Conservation (phyloP, 108 stramenopile genomes). For the Conticribra weissflogii region DNA sequence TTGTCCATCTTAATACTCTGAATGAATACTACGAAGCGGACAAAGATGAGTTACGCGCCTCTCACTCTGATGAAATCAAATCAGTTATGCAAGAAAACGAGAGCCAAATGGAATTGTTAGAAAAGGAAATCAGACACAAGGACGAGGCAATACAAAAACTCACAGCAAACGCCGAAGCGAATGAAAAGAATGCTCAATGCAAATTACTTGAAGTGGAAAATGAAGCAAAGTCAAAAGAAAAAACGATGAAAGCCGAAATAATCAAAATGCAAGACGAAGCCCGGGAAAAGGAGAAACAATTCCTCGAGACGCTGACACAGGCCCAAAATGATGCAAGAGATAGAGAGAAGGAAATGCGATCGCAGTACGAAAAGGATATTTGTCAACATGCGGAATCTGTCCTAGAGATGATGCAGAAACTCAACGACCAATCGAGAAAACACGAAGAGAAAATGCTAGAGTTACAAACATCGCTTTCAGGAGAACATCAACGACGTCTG, state of each 20-base stretch:
- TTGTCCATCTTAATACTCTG: conserved; percentile 27
- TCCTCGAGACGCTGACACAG: no score
- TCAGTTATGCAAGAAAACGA: conserved; percentile 19
- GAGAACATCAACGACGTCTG: conserved; percentile 1
- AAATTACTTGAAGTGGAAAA: conserved; percentile 4
- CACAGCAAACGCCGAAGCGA: conserved; percentile 2
- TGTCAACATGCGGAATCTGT: conserved; percentile 5
- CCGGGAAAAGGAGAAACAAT: not conserved
- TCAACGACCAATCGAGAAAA: conserved; percentile 18
- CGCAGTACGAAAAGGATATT: conserved; percentile 10
- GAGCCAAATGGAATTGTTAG: conserved; percentile 6
- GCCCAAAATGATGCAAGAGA: conserved; percentile 2
- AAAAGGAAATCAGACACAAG: conserved; percentile 17
- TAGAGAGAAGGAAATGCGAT: conserved; percentile 1
- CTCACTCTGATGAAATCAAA: conserved; percentile 13
- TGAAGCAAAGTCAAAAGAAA: conserved; percentile 9
- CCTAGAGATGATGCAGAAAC: conserved; percentile 5
- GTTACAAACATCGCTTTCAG: not conserved
- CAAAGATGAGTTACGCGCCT: conserved; percentile 19
- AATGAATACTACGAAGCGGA: conserved; percentile 27
- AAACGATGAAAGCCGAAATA: not conserved
- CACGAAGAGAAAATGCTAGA: conserved; percentile 5
- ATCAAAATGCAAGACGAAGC: not conserved
- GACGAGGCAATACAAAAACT: conserved; percentile 12
- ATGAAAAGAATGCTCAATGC: conserved; percentile 25